These are phyloP conservation scores for Hypoxylon rickii DNA, from an alignment of 495 filamentous ascomycete species.

Conservation along the genomic window DNA sequence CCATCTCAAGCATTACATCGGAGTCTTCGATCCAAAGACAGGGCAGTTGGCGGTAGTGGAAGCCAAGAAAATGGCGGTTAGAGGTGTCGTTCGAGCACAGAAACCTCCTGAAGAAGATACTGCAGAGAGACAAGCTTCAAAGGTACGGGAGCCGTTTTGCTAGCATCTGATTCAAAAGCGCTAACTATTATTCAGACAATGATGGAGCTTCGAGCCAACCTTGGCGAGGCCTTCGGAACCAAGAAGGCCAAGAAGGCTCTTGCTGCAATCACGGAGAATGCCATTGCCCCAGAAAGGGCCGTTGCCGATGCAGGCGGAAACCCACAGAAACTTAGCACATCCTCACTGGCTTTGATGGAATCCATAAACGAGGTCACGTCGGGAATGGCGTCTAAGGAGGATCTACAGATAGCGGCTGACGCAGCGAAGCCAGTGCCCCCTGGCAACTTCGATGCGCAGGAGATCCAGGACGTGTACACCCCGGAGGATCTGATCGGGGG, in stretches of 20 bases:
- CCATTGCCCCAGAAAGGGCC: conserved; percentile 58
- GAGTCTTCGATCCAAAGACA: conserved; percentile 76
- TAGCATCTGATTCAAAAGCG: background rate
- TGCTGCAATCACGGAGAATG: conserved; percentile 75
- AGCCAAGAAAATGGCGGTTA: conserved; percentile 74
- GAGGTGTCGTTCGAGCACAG: conserved; percentile 63
- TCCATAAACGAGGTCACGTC: conserved; percentile 62
- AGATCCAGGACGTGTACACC: conserved; percentile 82
- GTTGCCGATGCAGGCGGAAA: conserved; percentile 42
- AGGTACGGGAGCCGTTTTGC: conserved; percentile 40
- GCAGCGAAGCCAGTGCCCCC: conserved; percentile 76
- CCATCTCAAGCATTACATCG: conserved; percentile 82
- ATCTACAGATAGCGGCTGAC: conserved; percentile 69
- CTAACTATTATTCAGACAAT: conserved; percentile 53
- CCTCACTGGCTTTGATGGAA: conserved; percentile 65
- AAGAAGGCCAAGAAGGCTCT: conserved; percentile 91
- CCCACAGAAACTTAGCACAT: conserved; percentile 55
- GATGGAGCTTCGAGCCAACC: conserved; percentile 64
- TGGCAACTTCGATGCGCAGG: conserved; percentile 70
- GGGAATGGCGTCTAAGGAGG: conserved; percentile 61
- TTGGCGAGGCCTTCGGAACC: conserved; percentile 90
- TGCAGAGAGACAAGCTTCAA: conserved; percentile 40
- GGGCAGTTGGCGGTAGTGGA: conserved; percentile 75
- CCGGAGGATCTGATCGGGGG: conserved; percentile 67
- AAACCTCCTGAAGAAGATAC: conserved; percentile 46